Base-by-base conservation (phyloP, 257 asterid species). In the Agastache rugosa region DNA sequence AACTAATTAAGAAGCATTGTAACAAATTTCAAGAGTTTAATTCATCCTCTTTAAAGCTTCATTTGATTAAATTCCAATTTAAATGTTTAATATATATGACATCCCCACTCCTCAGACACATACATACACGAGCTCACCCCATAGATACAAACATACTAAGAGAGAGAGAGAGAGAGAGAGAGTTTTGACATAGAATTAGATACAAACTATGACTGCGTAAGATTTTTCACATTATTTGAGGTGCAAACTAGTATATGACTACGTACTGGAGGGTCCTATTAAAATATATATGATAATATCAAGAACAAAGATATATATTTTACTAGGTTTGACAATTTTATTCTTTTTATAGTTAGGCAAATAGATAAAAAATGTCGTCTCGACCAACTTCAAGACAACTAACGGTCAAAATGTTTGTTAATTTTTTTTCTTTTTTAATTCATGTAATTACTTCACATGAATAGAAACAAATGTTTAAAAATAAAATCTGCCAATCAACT, bases 321-420 rank as follows among this genome's bases (percentile, higher is more conserved):
- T 50, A 39, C 10, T 37, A 25, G 29, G 22, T 74, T 53, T 64
- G 31, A 55, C 56, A 63, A 51, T 3, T 73, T 63, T 19, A 34
- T 48, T 63, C 0, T 8, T 37, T 63, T 23, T 11, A 3, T 34
- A 7, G 19, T 74, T 74, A 9, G 66, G 67, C 44, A 19, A 35
- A n/a, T 17, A 17, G 8, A 19, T 53, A 37, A 27, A 23, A 17
- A 7, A 39, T 39, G 22, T 74, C 2, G 65, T 41, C 37, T 56
- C 44, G 66, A 65, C 63, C 73, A 25, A 42, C 37, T 19, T 37
- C 16, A 55, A 20, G 23, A 75, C 79, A 75, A 75, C 79, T 59
- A 67, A 75, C 70, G 75, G 74, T 67, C 74, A 75, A 50, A 35
- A 58, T 58, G 39, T 75, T 67, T 47, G 23, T 25, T 8, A 37